Conservation (phyloP, 805 yeast species). For the Sugiyamaella americana region DNA sequence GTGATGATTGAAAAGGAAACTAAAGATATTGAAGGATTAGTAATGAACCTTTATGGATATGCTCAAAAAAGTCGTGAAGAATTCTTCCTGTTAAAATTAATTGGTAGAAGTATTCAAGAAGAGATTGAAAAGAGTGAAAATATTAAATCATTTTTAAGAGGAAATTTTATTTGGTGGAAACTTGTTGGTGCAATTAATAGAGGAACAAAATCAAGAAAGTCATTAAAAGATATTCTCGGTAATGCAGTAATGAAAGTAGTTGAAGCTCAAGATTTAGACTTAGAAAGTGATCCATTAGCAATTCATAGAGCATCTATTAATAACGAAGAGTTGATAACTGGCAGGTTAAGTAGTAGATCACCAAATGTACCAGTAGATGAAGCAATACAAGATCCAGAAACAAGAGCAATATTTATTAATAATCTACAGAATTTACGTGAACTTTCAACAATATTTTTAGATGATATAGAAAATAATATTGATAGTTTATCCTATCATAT, state of each 20-base stretch:
- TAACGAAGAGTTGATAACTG: constrained; percentile 31
- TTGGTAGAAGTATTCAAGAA: constrained; percentile 35
- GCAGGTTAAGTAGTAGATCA: constrained; percentile 33
- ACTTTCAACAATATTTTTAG: constrained; percentile 54
- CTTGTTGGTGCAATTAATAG: constrained; percentile 37
- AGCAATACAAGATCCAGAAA: constrained; percentile 77
- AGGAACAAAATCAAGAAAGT: constrained; percentile 32
- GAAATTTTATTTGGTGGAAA: constrained; percentile 39
- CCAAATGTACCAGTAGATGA: constrained; percentile 46
- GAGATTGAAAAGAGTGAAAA: constrained; percentile 20
- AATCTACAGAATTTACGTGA: constrained; percentile 76
- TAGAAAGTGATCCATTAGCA: constrained; percentile 73
- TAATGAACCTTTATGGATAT: constrained; percentile 32
- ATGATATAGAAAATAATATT: constrained; percentile 41
- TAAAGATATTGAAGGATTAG: constrained; percentile 28
- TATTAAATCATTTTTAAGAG: constrained; percentile 22
- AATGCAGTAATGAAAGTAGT: constrained; percentile 31
- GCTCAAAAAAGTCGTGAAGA: constrained; percentile 59
- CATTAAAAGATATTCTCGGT: constrained; percentile 33
- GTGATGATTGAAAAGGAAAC: constrained; percentile 30
- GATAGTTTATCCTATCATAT: constrained; percentile 50
- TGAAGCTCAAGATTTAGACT: constrained; percentile 38
- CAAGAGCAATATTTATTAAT: constrained; percentile 59
- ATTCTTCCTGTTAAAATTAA: constrained; percentile 52
- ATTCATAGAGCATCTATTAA: constrained; percentile 27